Evolutionary conservation across 805 yeast species (phyloP).

Genomic region (Metschnikowia bowlesiae): DNA sequence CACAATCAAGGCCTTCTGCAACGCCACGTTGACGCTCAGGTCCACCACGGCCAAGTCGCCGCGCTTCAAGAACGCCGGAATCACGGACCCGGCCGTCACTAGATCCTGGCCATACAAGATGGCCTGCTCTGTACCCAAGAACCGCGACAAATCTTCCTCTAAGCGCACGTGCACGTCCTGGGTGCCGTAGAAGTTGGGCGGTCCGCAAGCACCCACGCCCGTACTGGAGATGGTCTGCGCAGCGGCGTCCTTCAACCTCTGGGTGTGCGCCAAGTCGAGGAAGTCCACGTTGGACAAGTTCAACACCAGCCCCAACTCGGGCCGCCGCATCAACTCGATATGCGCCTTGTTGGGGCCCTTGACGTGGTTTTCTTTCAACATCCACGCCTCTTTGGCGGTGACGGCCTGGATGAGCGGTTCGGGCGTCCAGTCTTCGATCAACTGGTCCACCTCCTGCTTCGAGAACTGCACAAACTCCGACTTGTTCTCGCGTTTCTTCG

Average conservation of each 20-base stretch:
- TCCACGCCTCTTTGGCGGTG: slow-evolving; percentile 53
- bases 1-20: slow-evolving; percentile 84
- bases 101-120: slow-evolving; percentile 93
- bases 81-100: slow-evolving; percentile 77
- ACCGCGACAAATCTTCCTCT: slow-evolving; percentile 70
- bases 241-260: slow-evolving; percentile 48
- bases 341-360: slow-evolving; percentile 49
- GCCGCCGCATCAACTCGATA: slow-evolving; percentile 25
- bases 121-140: slow-evolving; percentile 71
- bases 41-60: slow-evolving; percentile 93
- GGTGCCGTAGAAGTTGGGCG: slow-evolving; percentile 95
- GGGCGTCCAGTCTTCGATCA: slow-evolving; percentile 90
- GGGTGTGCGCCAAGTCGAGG: slow-evolving; percentile 53
- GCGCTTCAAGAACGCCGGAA: slow-evolving; percentile 91
- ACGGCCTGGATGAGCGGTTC: slow-evolving; percentile 68
- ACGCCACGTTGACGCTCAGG: slow-evolving; percentile 63
- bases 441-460: slow-evolving; percentile 66
- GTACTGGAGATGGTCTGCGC: slow-evolving; percentile 54
- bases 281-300: slow-evolving; percentile 75
- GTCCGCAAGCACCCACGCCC: slow-evolving; percentile 99
- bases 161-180: slow-evolving; percentile 84
- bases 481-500: slow-evolving; percentile 71
- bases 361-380: slow-evolving; percentile 56
- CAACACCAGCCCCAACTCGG: slow-evolving; percentile 35
- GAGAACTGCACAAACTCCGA: slow-evolving; percentile 61